Evolutionary conservation across 352 stramenopile species (phyloP), one percentile per base, ranked within the genome.

Genomic region (Phytophthora brassicae): DNA sequence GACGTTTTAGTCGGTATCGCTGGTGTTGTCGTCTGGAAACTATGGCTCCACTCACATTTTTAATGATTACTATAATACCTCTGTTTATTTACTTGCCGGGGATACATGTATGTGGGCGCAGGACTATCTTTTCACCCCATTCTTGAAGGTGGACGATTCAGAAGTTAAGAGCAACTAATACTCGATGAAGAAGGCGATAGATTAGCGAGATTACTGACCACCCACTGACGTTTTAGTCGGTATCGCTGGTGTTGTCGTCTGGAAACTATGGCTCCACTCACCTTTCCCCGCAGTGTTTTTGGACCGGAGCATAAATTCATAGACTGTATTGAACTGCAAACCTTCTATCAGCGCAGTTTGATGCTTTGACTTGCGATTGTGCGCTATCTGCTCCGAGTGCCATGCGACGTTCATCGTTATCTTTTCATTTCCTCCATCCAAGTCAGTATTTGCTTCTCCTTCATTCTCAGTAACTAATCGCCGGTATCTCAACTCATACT

Each of bases 111-210:
- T n/a, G n/a, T n/a, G n/a, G n/a, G 81, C 42, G 75, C 81, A 39
- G 76, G 60, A 3, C 57, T 90, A 2, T 88, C 87, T 90, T 90
- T 48, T 87, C 79, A 13, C 78, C 78, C 2, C 74, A 90, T 48
- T 87, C 33, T 59, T 62, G 16, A 56, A 71, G 39, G 48, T 87
- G 23, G 56, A 70, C 20, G 59, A 77, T 48, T 66, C 63, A 6
- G 43, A 56, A 29, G 36, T 41, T 23, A 70, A 70, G 24, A 66
- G 46, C 42, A 39, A 44, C 42, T 20, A 50, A 43, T 60, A 26
- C 31, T 28, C 48, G 43, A 35, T 17, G 26, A 61, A 73, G 49
- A 77, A 70, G 55, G 66, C 72, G 2, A 59, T 61, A 33, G 72
- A 81, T 45, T 80, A 77, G 64, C 53, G 16, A 17, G 56, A 6